These are phyloP conservation scores for Starmerella riodocensis DNA, from an alignment of 805 yeast genomes.

Conservation along the genomic window DNA sequence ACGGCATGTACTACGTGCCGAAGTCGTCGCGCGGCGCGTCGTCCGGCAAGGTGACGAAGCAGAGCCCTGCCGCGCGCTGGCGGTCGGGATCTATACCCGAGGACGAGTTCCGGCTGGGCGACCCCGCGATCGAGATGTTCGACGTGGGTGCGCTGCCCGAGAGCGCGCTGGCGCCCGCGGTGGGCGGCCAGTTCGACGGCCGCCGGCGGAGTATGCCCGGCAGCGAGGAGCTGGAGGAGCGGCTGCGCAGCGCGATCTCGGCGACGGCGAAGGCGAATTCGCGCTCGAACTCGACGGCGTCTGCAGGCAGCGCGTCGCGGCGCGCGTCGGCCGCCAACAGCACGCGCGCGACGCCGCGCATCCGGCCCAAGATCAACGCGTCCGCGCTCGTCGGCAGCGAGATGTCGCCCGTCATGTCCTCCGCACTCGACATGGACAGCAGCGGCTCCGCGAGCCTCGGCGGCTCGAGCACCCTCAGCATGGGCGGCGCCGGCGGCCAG, in stretches of 20 bases:
- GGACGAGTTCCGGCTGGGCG: conserved; percentile 17
- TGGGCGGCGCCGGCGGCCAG: too few species aligned
- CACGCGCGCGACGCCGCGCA: conserved; percentile 16
- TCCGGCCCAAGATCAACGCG: conserved; percentile 11
- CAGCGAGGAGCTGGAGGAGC: conserved; percentile 14
- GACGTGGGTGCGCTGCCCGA: too few species aligned
- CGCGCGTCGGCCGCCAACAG: conserved; percentile 12
- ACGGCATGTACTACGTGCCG: conserved; percentile 3
- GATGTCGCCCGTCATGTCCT: conserved; percentile 11
- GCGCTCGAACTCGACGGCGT: background rate
- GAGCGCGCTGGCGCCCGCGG: too few species aligned
- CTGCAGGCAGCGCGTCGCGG: conserved; percentile 3
- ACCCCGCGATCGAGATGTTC: conserved; percentile 12
- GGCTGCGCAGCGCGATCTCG: conserved; percentile 15
- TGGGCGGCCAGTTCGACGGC: conserved; percentile 16
- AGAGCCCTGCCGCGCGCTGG: conserved; percentile 14
- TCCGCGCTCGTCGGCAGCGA: too few species aligned
- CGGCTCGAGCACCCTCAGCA: too few species aligned
- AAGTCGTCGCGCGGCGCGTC: background rate
- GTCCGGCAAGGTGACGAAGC: conserved; percentile 12
- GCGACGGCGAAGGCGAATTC: conserved; percentile 13
- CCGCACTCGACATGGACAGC: too few species aligned
- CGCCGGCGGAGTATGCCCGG: conserved; percentile 10
- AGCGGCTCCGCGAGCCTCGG: too few species aligned
- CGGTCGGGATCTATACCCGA: conserved; percentile 5